Percentiles rank a stretch among this genome's conserved stretches.
Evolutionary conservation across 2,329 filamentous ascomycete genomes (phyloP).

Genomic region (Alternaria sp.): DNA sequence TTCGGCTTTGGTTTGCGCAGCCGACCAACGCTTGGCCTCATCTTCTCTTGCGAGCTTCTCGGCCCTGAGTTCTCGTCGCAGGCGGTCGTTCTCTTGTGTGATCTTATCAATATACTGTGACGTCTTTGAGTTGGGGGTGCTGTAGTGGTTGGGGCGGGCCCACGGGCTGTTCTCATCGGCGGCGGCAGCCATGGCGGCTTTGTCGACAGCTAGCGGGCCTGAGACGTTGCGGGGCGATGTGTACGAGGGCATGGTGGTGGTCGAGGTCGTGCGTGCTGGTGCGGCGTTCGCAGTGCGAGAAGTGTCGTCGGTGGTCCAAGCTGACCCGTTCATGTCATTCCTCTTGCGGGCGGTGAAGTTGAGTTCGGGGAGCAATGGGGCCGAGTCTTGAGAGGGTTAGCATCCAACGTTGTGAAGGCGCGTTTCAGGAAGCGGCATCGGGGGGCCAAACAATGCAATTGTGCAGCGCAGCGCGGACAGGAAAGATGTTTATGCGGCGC

Average conservation of each 20-base stretch:
- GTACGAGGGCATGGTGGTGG: constrained; percentile 34
- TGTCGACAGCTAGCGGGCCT: constrained; percentile 43
- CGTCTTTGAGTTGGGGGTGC: constrained; percentile 43
- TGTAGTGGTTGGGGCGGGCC: constrained; percentile 38
- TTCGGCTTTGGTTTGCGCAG: constrained; percentile 75
- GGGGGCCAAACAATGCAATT: constrained; percentile 13
- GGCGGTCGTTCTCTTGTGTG: constrained; percentile 78
- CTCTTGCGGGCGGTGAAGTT: constrained; percentile 21
- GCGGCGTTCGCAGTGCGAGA: constrained; percentile 19
- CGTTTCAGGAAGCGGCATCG: background rate
- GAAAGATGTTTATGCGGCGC: constrained; percentile 27
- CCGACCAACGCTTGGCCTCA: constrained; percentile 69
- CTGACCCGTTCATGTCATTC: constrained; percentile 41
- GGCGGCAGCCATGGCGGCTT: constrained; percentile 24
- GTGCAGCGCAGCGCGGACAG: constrained; percentile 8
- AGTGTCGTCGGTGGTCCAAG: constrained; percentile 22
- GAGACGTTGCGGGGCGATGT: constrained; percentile 39
- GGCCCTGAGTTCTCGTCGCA: constrained; percentile 68
- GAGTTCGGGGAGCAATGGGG: constrained; percentile 29
- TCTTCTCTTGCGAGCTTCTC: constrained; percentile 65
- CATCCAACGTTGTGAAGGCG: constrained; percentile 20
- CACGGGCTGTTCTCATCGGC: constrained; percentile 34
- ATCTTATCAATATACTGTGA: constrained; percentile 71
- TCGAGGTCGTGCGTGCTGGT: constrained; percentile 17
- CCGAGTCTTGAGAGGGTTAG: constrained; percentile 22